Base-by-base conservation (phyloP, 176 grass and related monocot species). In the Otatea glauca region DNA sequence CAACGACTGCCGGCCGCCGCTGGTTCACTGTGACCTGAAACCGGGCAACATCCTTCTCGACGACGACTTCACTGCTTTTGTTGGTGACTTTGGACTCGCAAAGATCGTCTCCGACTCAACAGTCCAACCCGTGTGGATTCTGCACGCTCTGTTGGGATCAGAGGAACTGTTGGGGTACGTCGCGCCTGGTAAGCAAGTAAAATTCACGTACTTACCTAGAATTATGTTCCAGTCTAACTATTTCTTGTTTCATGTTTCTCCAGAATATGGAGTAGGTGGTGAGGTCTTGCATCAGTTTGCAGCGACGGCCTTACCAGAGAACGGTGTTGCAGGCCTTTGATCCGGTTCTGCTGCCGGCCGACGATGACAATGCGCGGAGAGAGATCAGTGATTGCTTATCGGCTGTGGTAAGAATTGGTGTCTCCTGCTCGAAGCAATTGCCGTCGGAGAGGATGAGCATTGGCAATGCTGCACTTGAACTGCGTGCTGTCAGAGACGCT, bases 1-100 rank as follows among this genome's bases (percentile, higher is more conserved):
- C 70, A 50, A 32, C 44, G 25, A 25, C 13, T 73, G 70, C 16
- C 44, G 9, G 48, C 70, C 70, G 3, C 45, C 45, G 13, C 6
- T 51, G 16, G 9, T 73, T 73, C 70, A 73, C 4, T 51, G 45
- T 50, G 45, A 73, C 45, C 24, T 73, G 70, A 73, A 73, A 16
- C 45, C 45, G 27, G 10, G 24, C 45, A 51, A 50, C 15, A 18
- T 49, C 4, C 70, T 72, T 29, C 70, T 72, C 6, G 24, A 72
- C 12, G 44, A 72, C 14, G 70, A 72, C 48, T 49, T 72, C 0
- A 25, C 27, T 29, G 44, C 70, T 72, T 44, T 8, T 4, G 44
- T 72, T 1, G 70, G 70, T 15, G 44, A 50, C 24, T 72, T 72
- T 4, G 44, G 70, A 14, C 70, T 73, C 7, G 24, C 70, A 15